A percentile compares a stretch with the other conserved stretches of the same genome.
Conservation (phyloP, 257 asterid genomes). For the Lycium ferocissimum region DNA sequence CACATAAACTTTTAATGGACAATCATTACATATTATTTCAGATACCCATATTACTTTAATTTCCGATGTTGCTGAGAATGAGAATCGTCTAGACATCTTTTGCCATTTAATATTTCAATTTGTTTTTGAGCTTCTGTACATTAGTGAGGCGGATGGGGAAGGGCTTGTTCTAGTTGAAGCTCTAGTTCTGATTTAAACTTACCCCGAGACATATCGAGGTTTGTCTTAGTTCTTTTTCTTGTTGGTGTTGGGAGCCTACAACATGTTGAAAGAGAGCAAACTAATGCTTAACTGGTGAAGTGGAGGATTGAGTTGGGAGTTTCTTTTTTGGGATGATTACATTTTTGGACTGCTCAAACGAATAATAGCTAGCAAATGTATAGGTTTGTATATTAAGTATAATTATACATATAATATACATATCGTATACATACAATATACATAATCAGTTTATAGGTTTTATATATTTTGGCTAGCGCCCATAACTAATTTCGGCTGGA, state of each 20-base stretch:
- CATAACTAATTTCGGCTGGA: too few relatives aligned
- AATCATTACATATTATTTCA: neutral
- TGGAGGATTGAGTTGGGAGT: neutral
- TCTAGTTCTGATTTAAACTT: neutral
- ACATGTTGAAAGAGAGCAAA: neutral
- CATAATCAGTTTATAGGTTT: too few relatives aligned
- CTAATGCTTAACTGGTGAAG: slow-evolving; percentile 11
- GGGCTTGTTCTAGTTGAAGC: slow-evolving; percentile 1
- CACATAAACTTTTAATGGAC: neutral
- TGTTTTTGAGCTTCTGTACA: slow-evolving; percentile 8
- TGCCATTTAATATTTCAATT: neutral
- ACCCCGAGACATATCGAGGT: neutral
- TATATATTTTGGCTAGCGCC: too few relatives aligned
- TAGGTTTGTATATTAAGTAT: neutral
- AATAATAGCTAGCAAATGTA: too few relatives aligned
- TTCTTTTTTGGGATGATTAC: neutral
- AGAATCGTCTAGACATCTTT: slow-evolving; percentile 4
- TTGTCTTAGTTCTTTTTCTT: neutral
- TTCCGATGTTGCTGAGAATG: neutral
- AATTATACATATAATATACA: too few relatives aligned
- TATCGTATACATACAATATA: too few relatives aligned
- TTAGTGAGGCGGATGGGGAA: neutral
- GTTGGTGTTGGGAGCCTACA: neutral
- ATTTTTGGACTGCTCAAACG: too few relatives aligned
- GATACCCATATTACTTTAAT: neutral